phyloP scores from a whole-genome alignment of 176 grass and related monocot species.

The Oryza coarctata region DNA sequence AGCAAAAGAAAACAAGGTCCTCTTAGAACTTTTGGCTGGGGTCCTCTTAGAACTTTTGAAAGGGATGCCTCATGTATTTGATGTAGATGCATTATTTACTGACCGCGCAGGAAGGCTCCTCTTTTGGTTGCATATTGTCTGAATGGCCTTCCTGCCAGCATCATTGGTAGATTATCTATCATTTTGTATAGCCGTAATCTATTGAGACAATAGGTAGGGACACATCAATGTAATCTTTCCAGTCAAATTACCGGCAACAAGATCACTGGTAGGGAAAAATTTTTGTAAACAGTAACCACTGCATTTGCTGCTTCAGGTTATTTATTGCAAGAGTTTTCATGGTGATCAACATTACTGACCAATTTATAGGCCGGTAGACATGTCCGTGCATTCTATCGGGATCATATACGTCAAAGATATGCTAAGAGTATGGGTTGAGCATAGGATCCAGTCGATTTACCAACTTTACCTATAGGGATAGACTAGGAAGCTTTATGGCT shows the following conservation, averaged over 20 bases:
- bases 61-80: neutral
- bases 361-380: no score
- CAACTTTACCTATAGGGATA: no score
- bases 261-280: no score
- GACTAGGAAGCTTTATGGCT: no score
- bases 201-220: neutral
- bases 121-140: slow-evolving; percentile 10
- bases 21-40: slow-evolving; percentile 28
- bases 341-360: no score
- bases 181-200: slow-evolving; percentile 30
- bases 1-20: slow-evolving; percentile 50
- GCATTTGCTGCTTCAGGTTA: no score
- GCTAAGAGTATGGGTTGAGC: no score
- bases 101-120: neutral
- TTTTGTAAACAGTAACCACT: neutral
- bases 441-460: no score
- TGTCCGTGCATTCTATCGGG: no score
- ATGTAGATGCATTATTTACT: neutral
- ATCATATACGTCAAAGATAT: no score
- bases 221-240: neutral
- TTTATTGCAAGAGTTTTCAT: no score
- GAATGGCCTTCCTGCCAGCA: neutral
- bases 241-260: neutral
- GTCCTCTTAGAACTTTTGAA: slow-evolving; percentile 12
- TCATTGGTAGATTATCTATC: neutral